Percentiles rank a stretch among this genome's conserved stretches.
phyloP scores from a whole-genome alignment of 371 early-diverging fungal genomes.

The Rhizomucor miehei region DNA sequence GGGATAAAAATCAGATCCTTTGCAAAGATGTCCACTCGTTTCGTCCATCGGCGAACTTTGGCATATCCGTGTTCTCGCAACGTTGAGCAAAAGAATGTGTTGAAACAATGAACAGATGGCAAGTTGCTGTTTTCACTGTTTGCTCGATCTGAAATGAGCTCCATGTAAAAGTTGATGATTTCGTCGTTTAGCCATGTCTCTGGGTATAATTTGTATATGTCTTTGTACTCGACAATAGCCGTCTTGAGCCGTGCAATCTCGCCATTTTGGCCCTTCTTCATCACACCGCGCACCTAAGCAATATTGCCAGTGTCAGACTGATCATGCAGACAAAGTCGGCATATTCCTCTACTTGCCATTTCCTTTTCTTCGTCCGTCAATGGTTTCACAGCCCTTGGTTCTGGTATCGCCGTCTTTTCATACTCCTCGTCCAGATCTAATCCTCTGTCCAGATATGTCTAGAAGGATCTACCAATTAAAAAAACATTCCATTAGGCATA shows the following conservation, averaged over 20 bases:
- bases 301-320: neutral
- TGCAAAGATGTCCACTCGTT: constrained; percentile 76
- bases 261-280: constrained; percentile 30
- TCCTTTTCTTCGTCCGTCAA: neutral
- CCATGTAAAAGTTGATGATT: constrained; percentile 89
- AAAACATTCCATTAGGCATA: too few species aligned
- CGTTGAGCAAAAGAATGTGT: constrained; percentile 84
- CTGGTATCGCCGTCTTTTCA: neutral
- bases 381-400: neutral
- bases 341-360: neutral
- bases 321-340: neutral
- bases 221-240: constrained; percentile 51
- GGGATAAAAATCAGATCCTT: constrained; percentile 84
- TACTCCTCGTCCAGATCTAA: neutral
- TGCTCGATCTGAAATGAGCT: constrained; percentile 69
- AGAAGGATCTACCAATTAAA: too few species aligned
- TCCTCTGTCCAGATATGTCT: neutral
- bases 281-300: constrained; percentile 25
- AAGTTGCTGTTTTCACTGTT: constrained; percentile 19
- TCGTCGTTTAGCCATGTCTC: constrained; percentile 93
- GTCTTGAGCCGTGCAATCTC: constrained; percentile 59
- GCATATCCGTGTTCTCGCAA: constrained; percentile 69
- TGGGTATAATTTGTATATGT: constrained; percentile 69
- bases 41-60: constrained; percentile 84
- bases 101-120: constrained; percentile 79